Percentiles rank a stretch among this genome's conserved stretches.
phyloP scores from a whole-genome alignment of 805 yeast species.

The Kuraishia floccosa region DNA sequence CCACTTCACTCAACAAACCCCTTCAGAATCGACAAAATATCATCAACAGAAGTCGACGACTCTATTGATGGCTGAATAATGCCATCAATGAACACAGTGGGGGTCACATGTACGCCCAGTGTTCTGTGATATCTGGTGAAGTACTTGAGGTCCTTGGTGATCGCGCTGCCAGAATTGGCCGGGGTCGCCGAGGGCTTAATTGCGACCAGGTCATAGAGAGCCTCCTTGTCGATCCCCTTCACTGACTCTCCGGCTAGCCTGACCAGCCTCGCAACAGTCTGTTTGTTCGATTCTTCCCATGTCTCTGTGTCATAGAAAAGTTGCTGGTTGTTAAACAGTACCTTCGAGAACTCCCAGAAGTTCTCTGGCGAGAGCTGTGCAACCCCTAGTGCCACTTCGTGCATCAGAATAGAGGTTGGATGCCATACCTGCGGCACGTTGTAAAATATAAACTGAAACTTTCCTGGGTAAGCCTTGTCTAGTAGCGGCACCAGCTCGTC shows the following conservation, averaged over 20 bases:
- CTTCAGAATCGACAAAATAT: conserved; percentile 27
- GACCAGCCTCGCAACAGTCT: conserved; percentile 42
- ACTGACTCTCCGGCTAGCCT: conserved; percentile 28
- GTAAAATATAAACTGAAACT: conserved; percentile 50
- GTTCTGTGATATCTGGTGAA: conserved; percentile 67
- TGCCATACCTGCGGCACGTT: conserved; percentile 92
- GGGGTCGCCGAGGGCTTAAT: conserved; percentile 18
- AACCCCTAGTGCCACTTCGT: conserved; percentile 64
- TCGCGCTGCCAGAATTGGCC: conserved; percentile 45
- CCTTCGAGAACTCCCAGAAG: conserved; percentile 46
- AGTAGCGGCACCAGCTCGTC: conserved; percentile 41
- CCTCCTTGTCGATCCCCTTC: conserved; percentile 26
- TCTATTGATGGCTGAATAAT: conserved; percentile 45
- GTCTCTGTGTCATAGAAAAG: conserved; percentile 54
- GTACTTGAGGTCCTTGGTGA: conserved; percentile 56
- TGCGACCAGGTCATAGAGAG: conserved; percentile 21
- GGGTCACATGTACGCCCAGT: conserved; percentile 76
- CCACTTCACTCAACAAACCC: not conserved
- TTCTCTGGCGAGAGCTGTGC: conserved; percentile 41
- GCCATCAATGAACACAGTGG: conserved; percentile 67
- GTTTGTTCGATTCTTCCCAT: conserved; percentile 38
- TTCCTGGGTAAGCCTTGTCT: conserved; percentile 29
- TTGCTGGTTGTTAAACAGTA: conserved; percentile 43
- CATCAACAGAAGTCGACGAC: conserved; percentile 44
- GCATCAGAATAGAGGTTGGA: conserved; percentile 53